Conservation (phyloP, 148 eudicot genomes). For the Camellia sinensis region DNA sequence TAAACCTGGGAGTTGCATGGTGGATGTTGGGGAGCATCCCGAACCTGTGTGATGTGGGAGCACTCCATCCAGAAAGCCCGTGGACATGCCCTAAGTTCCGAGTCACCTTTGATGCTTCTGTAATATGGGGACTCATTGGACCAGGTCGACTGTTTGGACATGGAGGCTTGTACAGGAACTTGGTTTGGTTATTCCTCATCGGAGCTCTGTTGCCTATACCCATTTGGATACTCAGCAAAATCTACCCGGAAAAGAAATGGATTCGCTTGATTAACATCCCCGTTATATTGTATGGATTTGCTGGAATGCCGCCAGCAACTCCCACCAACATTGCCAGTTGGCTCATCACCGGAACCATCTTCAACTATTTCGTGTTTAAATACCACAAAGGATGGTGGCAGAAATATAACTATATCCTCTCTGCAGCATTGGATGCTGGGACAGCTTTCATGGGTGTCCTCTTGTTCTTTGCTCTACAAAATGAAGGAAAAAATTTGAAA, state of each 20-base stretch:
- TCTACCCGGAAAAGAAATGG: constrained; percentile 90
- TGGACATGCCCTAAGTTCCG: constrained; percentile 99
- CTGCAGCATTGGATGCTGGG: constrained; percentile 95
- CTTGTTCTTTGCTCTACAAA: constrained; percentile 82
- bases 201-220: constrained; percentile 93
- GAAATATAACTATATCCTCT: constrained; percentile 84
- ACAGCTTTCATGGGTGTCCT: constrained; percentile 98
- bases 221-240: constrained; percentile 76
- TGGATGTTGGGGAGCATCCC: constrained; percentile 89
- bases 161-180: constrained; percentile 81
- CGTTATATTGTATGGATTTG: constrained; percentile 93
- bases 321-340: constrained; percentile 96
- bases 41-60: constrained; percentile 78
- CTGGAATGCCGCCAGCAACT: constrained; percentile 98
- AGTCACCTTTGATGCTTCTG: constrained; percentile 93
- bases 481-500: constrained; percentile 60
- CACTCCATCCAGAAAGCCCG: constrained; percentile 86
- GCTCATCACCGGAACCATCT: constrained; percentile 75
- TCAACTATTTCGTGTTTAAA: constrained; percentile 89
- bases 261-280: constrained; percentile 88
- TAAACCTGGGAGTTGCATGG: constrained; percentile 92
- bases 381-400: constrained; percentile 89
- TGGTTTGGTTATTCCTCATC: constrained; percentile 88
- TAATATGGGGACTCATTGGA: constrained; percentile 98
- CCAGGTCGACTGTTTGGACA: constrained; percentile 79